These are phyloP conservation scores for Scleroderma bovista DNA, from an alignment of 768 basidiomycete species.

Conservation along the genomic window DNA sequence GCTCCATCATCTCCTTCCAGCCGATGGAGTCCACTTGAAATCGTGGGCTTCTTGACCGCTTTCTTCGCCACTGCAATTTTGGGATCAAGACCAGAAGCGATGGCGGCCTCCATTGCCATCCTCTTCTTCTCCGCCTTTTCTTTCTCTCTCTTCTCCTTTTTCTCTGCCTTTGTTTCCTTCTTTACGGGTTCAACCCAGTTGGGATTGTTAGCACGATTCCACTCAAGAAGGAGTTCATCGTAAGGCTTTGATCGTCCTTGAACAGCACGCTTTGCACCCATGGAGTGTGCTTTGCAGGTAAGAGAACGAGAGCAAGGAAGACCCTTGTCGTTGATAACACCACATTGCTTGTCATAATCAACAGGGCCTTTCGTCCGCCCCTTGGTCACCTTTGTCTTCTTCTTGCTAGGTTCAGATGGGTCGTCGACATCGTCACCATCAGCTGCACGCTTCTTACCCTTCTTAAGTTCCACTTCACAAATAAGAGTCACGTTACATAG, in stretches of 20 bases:
- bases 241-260: conserved; percentile 78
- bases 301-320: conserved; percentile 91
- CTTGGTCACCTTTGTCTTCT: conserved; percentile 78
- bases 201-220: conserved; percentile 84
- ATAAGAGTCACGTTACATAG: conserved; percentile 6
- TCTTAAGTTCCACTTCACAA: conserved; percentile 35
- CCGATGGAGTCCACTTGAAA: conserved; percentile 45
- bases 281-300: conserved; percentile 97
- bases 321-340: conserved; percentile 94
- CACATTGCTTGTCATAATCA: conserved; percentile 89
- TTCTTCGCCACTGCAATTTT: conserved; percentile 50
- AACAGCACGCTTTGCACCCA: conserved; percentile 94
- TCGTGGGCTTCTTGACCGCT: conserved; percentile 55
- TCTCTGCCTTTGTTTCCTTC: conserved; percentile 80
- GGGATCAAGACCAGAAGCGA: conserved; percentile 50
- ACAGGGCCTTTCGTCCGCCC: conserved; percentile 81
- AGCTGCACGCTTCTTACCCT: conserved; percentile 76
- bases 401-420: conserved; percentile 61
- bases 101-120: conserved; percentile 63
- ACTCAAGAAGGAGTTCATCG: conserved; percentile 85
- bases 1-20: conserved; percentile 54
- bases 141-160: conserved; percentile 76
- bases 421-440: conserved; percentile 68
- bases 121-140: conserved; percentile 83
- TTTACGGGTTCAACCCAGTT: conserved; percentile 87